Conservation (phyloP, 2,329 filamentous ascomycete genomes). For the Fusarium circinatum region DNA sequence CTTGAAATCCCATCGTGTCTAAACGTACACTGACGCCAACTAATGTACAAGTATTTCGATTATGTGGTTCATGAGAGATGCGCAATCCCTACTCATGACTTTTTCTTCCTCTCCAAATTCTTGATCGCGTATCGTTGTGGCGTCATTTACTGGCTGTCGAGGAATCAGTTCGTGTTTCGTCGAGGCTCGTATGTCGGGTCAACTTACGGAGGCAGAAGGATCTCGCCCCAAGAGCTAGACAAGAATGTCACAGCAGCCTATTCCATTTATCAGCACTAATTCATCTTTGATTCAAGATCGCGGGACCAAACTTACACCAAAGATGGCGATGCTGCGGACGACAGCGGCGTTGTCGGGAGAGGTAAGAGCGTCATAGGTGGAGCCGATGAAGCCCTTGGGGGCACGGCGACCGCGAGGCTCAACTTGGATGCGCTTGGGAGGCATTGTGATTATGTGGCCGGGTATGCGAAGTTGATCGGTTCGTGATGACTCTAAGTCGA, state of each 20-base stretch:
- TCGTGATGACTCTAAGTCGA: conserved; percentile 15
- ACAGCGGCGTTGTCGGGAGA: conserved; percentile 75
- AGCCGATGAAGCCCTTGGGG: conserved; percentile 63
- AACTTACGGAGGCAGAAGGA: conserved; percentile 72
- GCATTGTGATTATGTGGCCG: conserved; percentile 58
- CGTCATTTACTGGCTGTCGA: conserved; percentile 41
- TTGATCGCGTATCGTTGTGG: conserved; percentile 12
- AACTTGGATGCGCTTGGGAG: conserved; percentile 69
- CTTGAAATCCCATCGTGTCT: conserved; percentile 31
- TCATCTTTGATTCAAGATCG: no score
- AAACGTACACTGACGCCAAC: conserved; percentile 44
- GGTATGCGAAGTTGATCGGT: not conserved
- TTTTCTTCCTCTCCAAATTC: not conserved
- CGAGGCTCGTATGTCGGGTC: not conserved
- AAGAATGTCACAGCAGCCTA: conserved; percentile 74
- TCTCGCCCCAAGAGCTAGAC: conserved; percentile 73
- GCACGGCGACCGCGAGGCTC: conserved; percentile 55
- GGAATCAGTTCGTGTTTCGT: conserved; percentile 11
- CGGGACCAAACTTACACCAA: conserved; percentile 65
- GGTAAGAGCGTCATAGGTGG: conserved; percentile 70
- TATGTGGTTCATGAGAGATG: conserved; percentile 20
- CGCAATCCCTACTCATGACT: not conserved
- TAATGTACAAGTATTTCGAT: conserved; percentile 44
- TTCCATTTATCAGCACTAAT: conserved; percentile 10
- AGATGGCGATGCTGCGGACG: conserved; percentile 73